These are phyloP conservation scores for Scleroderma citrinum DNA, from an alignment of 768 basidiomycete genomes.

Conservation along the genomic window DNA sequence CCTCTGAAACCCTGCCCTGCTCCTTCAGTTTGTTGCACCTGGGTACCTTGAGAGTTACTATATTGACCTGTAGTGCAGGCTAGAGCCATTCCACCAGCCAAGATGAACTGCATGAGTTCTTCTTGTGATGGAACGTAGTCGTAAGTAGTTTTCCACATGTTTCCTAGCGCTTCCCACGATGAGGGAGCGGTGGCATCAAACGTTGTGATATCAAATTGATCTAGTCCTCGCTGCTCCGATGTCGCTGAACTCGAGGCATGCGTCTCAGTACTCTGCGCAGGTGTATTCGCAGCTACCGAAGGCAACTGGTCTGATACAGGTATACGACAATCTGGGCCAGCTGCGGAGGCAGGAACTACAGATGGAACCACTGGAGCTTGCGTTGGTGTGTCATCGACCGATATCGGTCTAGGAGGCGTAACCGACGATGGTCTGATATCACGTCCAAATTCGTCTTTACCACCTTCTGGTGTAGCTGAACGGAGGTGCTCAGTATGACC, in stretches of 20 bases:
- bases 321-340: slow-evolving; percentile 45
- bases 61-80: slow-evolving; percentile 11
- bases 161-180: slow-evolving; percentile 78
- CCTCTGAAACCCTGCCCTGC: slow-evolving; percentile 32
- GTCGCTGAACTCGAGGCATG: slow-evolving; percentile 32
- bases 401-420: slow-evolving; percentile 26
- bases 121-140: slow-evolving; percentile 67
- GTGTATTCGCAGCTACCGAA: slow-evolving; percentile 53
- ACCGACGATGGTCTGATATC: slow-evolving; percentile 59
- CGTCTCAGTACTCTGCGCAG: slow-evolving; percentile 38
- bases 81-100: slow-evolving; percentile 31
- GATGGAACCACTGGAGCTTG: slow-evolving; percentile 29
- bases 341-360: slow-evolving; percentile 39
- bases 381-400: slow-evolving; percentile 20
- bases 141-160: slow-evolving; percentile 68
- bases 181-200: slow-evolving; percentile 71
- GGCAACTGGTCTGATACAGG: slow-evolving; percentile 33
- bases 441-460: slow-evolving; percentile 83
- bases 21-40: slow-evolving; percentile 16
- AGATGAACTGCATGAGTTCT: slow-evolving; percentile 70
- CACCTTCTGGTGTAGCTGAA: slow-evolving; percentile 29
- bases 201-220: slow-evolving; percentile 59
- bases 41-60: slow-evolving; percentile 16
- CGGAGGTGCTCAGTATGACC: slow-evolving; percentile 21
- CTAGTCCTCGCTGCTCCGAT: slow-evolving; percentile 45